These are phyloP conservation scores for Nannochloris sp. DNA, from an alignment of 139 green algal species.

Conservation along the genomic window DNA sequence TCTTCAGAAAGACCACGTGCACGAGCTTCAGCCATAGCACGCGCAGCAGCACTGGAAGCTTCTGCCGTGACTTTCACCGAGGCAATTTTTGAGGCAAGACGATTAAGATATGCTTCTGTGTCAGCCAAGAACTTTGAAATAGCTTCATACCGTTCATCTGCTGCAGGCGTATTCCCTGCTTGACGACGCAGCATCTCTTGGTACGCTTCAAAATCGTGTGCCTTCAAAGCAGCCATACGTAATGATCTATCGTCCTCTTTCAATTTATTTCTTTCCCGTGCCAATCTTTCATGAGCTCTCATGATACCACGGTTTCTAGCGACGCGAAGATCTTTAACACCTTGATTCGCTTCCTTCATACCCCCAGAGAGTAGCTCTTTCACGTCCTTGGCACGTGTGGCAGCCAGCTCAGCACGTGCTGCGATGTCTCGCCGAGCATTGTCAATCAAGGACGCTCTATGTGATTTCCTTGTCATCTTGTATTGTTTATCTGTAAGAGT, in stretches of 20 bases:
- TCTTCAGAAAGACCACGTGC: conserved; percentile 55
- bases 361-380: conserved; percentile 16
- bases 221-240: conserved; percentile 70
- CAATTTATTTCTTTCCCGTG: conserved; percentile 32
- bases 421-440: conserved; percentile 31
- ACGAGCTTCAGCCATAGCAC: conserved; percentile 45
- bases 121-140: conserved; percentile 75
- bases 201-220: conserved; percentile 95
- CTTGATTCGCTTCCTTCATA: conserved; percentile 6
- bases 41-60: conserved; percentile 38
- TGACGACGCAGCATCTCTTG: conserved; percentile 69
- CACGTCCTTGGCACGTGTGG: conserved; percentile 28
- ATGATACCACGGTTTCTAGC: conserved; percentile 36
- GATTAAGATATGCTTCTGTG: conserved; percentile 93
- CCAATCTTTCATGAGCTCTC: conserved; percentile 48
- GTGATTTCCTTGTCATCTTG: conserved; percentile 51
- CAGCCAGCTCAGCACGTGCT: conserved; percentile 25
- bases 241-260: conserved; percentile 34
- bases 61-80: conserved; percentile 59
- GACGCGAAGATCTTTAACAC: conserved; percentile 18
- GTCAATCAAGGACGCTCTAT: conserved; percentile 38
- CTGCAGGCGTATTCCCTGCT: neutral
- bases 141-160: conserved; percentile 45
- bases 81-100: conserved; percentile 79
- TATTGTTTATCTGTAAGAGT: conserved; percentile 69